phyloP scores from a whole-genome alignment of 1,139 yeast genomes.

The Hyphopichia khmerensis region DNA sequence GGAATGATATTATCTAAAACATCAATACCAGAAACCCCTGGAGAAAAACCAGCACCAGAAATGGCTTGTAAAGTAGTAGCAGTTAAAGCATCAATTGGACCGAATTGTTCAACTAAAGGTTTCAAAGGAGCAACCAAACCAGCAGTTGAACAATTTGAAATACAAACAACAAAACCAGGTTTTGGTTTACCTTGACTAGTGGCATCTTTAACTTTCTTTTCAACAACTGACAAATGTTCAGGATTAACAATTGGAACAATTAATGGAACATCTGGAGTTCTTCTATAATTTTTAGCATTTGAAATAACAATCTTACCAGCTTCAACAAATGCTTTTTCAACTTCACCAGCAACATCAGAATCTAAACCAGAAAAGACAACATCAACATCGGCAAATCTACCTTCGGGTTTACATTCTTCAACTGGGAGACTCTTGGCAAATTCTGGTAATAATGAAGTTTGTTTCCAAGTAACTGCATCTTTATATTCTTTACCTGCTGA shows the following conservation, averaged over 20 bases:
- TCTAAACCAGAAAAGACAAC: conserved; percentile 94
- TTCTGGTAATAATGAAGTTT: conserved; percentile 78
- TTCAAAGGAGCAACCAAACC: conserved; percentile 96
- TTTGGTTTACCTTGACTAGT: conserved; percentile 51
- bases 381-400: conserved; percentile 81
- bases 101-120: conserved; percentile 84
- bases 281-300: conserved; percentile 94
- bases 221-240: conserved; percentile 82
- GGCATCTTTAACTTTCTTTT: conserved; percentile 55
- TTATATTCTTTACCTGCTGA: conserved; percentile 88
- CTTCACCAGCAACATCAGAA: conserved; percentile 88
- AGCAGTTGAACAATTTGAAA: conserved; percentile 97
- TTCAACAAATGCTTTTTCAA: conserved; percentile 80
- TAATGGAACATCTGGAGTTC: conserved; percentile 83
- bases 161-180: conserved; percentile 87
- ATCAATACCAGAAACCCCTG: conserved; percentile 96
- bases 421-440: conserved; percentile 63
- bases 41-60: conserved; percentile 98
- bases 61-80: conserved; percentile 96
- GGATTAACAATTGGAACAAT: conserved; percentile 95
- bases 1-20: conserved; percentile 94
- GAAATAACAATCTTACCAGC: conserved; percentile 84
- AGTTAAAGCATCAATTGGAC: conserved; percentile 83
- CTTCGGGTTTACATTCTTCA: conserved; percentile 71
- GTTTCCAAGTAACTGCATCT: conserved; percentile 95